Percentiles rank a stretch among this genome's conserved stretches.
Evolutionary conservation across 768 basidiomycete species (phyloP).

Genomic region (Lepiota brunneoincarnata): DNA sequence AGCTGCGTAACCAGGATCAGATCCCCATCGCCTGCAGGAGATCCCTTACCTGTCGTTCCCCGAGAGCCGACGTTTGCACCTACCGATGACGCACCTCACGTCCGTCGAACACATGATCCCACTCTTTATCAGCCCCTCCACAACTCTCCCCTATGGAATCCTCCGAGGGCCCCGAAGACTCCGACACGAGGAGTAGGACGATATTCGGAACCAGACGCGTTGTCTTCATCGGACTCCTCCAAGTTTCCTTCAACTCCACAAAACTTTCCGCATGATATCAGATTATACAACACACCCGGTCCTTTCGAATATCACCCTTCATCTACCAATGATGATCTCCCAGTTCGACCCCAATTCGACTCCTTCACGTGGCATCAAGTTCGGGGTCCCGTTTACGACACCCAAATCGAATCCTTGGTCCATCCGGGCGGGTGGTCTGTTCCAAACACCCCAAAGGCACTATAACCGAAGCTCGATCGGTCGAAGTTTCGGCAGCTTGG

Average conservation of each 20-base stretch:
- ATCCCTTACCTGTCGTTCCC: slow-evolving; percentile 22
- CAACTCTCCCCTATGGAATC: slow-evolving; percentile 59
- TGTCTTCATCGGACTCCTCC: slow-evolving; percentile 50
- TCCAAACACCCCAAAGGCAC: slow-evolving; percentile 51
- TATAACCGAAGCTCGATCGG: slow-evolving; percentile 29
- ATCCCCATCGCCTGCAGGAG: slow-evolving; percentile 37
- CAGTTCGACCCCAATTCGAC: slow-evolving; percentile 81
- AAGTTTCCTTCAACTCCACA: slow-evolving; percentile 55
- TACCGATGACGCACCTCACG: slow-evolving; percentile 50
- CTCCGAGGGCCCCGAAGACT: slow-evolving; percentile 43
- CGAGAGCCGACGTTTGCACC: slow-evolving; percentile 70
- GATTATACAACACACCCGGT: slow-evolving; percentile 39
- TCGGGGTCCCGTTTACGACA: slow-evolving; percentile 54
- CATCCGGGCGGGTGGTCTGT: slow-evolving; percentile 38
- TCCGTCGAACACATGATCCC: slow-evolving; percentile 45
- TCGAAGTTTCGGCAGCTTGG: slow-evolving; percentile 28
- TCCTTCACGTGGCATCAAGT: slow-evolving; percentile 74
- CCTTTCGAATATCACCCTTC: slow-evolving; percentile 27
- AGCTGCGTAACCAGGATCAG: slow-evolving; percentile 46
- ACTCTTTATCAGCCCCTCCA: slow-evolving; percentile 61
- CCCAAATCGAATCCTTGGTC: slow-evolving; percentile 58
- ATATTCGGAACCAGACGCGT: slow-evolving; percentile 39
- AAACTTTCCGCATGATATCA: slow-evolving; percentile 32
- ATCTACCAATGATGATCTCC: slow-evolving; percentile 41
- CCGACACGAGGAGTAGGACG: slow-evolving; percentile 34